phyloP scores from a whole-genome alignment of 75 land plant species.

The Adiantum capillusveneris region DNA sequence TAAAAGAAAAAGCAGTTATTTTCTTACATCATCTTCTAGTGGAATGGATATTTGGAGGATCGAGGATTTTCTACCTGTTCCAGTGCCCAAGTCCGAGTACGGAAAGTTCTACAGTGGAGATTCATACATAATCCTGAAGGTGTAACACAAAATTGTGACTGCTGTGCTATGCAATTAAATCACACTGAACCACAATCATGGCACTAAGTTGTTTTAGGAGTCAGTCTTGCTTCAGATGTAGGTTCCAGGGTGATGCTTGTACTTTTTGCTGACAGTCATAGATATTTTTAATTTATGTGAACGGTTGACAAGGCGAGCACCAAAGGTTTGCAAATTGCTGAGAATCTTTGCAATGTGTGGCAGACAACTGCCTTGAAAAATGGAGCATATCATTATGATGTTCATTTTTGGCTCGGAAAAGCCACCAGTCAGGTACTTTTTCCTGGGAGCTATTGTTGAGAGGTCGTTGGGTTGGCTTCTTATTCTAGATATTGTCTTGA shows the following conservation, averaged over 20 bases:
- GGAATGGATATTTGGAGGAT: slow-evolving; percentile 90
- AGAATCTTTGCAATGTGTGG: neutral
- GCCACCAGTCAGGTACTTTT: slow-evolving; percentile 64
- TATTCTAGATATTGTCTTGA: neutral
- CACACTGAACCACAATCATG: too few species aligned
- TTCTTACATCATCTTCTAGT: slow-evolving; percentile 18
- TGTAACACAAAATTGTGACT: too few species aligned
- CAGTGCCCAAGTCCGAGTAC: slow-evolving; percentile 58
- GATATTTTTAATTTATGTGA: too few species aligned
- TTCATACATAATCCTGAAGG: slow-evolving; percentile 70
- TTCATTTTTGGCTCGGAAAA: slow-evolving; percentile 86
- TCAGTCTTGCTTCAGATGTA: too few species aligned
- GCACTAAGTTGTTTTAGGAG: too few species aligned
- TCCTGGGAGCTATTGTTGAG: neutral
- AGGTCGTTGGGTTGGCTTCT: neutral
- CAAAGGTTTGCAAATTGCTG: too few species aligned
- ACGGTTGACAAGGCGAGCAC: too few species aligned
- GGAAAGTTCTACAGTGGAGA: slow-evolving; percentile 85
- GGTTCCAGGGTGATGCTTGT: too few species aligned
- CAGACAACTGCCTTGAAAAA: slow-evolving; percentile 66
- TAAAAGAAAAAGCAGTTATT: too few species aligned
- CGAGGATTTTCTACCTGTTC: slow-evolving; percentile 74
- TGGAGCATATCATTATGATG: slow-evolving; percentile 63
- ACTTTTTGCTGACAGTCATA: too few species aligned
- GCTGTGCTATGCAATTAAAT: too few species aligned